Base-by-base conservation (phyloP, 495 filamentous ascomycete species). In the Bathelium albidoporum region DNA sequence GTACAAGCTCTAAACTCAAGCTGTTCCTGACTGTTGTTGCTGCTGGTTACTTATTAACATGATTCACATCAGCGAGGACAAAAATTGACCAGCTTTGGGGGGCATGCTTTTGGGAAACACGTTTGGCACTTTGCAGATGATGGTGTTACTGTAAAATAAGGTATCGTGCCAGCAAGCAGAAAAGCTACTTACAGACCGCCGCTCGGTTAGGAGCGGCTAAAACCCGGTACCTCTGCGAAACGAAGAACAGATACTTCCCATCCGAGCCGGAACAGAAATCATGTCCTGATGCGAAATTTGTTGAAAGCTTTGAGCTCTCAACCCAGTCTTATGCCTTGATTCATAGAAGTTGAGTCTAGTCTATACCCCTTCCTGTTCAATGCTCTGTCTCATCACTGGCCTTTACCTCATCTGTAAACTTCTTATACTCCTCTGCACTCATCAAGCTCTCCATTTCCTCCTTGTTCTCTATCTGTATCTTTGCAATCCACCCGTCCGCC, bases 401-500 rank as follows among this genome's bases (percentile, higher is more conserved):
- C 39, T 66, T 68, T 43, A 61, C 55, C 69, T 80, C 81, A 68
- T 84, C 83, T 28, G 85, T 85, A 72, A 87, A 89, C 61, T 78
- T 80, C 70, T 82, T 83, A 78, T 98, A 97, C 62, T 80, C 86
- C 66, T 84, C 79, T 59, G 71, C 76, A 67, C 84, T 85, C 85
- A 97, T 87, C 70, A 97, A 77, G 20, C 69, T 74, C 41, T 92
- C 89, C 59, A 91, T 68, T 73, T 95, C 90, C 68, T 82, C 79
- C 59, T 77, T 70, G 76, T 91, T 87, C 64, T 68, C 75, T 49
- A 96, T 79, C 78, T 88, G 77, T 61, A 97, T 84, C 83, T 89
- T 91, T 36, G 87, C 91, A 73, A 98, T 88, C 94, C 94, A 98
- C 59, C 88, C 94, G 52, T 93, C 88, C 59, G 79, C 87, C 79